These are phyloP conservation scores for Colletotrichum sublineola DNA, from an alignment of 2,329 filamentous ascomycete species.

Conservation along the genomic window DNA sequence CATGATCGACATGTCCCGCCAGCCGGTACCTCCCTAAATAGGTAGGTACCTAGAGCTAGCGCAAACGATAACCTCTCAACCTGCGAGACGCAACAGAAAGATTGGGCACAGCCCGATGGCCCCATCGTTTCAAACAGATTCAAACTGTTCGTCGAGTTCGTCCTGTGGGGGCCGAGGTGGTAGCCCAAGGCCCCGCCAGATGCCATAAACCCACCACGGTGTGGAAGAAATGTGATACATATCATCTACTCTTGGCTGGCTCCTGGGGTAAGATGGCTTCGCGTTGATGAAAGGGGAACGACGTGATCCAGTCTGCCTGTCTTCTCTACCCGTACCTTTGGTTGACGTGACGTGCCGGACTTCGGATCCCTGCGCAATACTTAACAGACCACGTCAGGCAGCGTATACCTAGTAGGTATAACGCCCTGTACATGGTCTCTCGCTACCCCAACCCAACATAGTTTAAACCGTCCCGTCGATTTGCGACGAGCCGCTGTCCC, in stretches of 20 bases:
- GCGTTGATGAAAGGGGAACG: constrained; percentile 19
- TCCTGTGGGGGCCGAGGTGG: not conserved
- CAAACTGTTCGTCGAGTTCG: constrained; percentile 12
- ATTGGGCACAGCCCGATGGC: not conserved
- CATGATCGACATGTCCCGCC: not conserved
- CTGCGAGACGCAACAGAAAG: not conserved
- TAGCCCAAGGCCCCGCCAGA: not conserved
- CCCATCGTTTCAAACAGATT: constrained; percentile 37
- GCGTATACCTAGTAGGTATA: not conserved
- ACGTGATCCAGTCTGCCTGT: not conserved
- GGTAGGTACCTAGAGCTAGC: not conserved
- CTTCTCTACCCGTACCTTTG: not conserved
- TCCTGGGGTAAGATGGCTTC: constrained; percentile 21
- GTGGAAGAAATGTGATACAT: constrained; percentile 2
- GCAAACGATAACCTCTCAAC: not conserved
- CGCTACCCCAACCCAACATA: constrained; percentile 8
- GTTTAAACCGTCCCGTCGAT: constrained; percentile 17
- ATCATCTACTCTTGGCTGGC: not conserved
- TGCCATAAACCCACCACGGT: constrained; percentile 1
- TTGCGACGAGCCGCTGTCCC: constrained; percentile 6
- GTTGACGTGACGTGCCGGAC: constrained; percentile 10
- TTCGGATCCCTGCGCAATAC: constrained; percentile 6
- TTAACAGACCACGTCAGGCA: not conserved
- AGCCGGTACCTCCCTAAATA: not conserved
- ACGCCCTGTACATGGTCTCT: not conserved